These are phyloP conservation scores for Pulveroboletus ravenelii DNA, from an alignment of 768 basidiomycete genomes.

Conservation along the genomic window DNA sequence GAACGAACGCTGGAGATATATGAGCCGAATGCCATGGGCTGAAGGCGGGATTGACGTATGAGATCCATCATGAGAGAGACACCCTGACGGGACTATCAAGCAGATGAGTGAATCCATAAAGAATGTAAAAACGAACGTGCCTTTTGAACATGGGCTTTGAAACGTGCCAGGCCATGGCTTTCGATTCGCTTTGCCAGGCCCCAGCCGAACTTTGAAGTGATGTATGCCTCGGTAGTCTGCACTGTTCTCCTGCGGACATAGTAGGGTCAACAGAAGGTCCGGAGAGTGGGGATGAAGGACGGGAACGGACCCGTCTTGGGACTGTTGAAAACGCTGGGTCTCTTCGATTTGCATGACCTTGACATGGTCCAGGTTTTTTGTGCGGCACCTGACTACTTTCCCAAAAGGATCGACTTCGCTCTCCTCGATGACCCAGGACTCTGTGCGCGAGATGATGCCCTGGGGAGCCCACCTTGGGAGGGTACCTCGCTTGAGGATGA, in stretches of 20 bases:
- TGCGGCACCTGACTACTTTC: conserved; percentile 69
- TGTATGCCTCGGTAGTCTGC: conserved; percentile 82
- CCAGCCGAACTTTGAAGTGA: conserved; percentile 89
- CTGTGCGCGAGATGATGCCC: conserved; percentile 77
- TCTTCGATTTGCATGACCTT: conserved; percentile 94
- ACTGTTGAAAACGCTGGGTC: conserved; percentile 65
- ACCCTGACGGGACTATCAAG: conserved; percentile 73
- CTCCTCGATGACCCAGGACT: conserved; percentile 94
- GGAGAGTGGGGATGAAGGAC: not conserved
- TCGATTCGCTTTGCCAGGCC: conserved; percentile 85
- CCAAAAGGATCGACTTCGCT: conserved; percentile 87
- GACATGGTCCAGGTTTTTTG: conserved; percentile 89
- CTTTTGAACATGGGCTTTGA: conserved; percentile 83
- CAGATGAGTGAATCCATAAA: not conserved
- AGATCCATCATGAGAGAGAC: conserved; percentile 77
- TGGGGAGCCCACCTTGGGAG: conserved; percentile 88
- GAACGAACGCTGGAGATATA: conserved; percentile 33
- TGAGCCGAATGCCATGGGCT: conserved; percentile 43
- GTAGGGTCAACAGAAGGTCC: not conserved
- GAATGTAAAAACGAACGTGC: conserved; percentile 38
- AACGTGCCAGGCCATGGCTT: conserved; percentile 74
- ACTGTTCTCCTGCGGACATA: conserved; percentile 56
- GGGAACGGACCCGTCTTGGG: conserved; percentile 58
- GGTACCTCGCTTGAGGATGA: conserved; percentile 90
- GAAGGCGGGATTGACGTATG: conserved; percentile 70